phyloP scores from a whole-genome alignment of 345 rosid species.

The Salix viminalis region DNA sequence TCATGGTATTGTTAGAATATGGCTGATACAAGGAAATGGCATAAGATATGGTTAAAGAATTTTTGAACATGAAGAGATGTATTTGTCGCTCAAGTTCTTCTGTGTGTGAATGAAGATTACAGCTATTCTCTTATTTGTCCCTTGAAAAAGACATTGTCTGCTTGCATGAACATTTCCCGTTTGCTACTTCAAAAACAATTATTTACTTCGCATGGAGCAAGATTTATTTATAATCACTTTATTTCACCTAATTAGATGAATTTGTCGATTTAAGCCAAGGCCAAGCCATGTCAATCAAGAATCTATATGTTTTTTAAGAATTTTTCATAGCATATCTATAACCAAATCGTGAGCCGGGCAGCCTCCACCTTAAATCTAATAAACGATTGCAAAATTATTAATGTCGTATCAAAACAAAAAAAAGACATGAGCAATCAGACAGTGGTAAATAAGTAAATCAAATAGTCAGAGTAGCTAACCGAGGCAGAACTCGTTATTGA shows the following conservation, averaged over 20 bases:
- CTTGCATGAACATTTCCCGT: not conserved
- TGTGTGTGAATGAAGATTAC: not conserved
- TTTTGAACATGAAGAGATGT: not conserved
- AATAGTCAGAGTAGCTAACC: too few species aligned
- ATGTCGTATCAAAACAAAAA: too few species aligned
- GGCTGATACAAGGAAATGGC: not conserved
- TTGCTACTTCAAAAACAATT: not conserved
- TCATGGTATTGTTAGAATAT: not conserved
- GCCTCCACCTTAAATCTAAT: too few species aligned
- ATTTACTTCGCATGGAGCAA: not conserved
- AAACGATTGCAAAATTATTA: too few species aligned
- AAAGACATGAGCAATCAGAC: too few species aligned
- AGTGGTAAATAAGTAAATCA: too few species aligned
- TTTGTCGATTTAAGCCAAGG: too few species aligned
- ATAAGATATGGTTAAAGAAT: not conserved
- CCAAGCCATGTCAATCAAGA: too few species aligned
- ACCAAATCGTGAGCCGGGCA: too few species aligned
- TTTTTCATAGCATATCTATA: too few species aligned
- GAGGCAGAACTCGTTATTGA: too few species aligned
- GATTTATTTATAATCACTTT: not conserved
- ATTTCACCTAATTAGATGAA: not conserved
- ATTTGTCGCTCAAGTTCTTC: not conserved
- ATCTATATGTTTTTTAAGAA: too few species aligned
- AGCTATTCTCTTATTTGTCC: not conserved
- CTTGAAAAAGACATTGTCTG: not conserved